Percentiles rank a stretch among this genome's conserved stretches.
Evolutionary conservation across 2,329 filamentous ascomycete genomes (phyloP).

Genomic region (Colletotrichum eleusines): DNA sequence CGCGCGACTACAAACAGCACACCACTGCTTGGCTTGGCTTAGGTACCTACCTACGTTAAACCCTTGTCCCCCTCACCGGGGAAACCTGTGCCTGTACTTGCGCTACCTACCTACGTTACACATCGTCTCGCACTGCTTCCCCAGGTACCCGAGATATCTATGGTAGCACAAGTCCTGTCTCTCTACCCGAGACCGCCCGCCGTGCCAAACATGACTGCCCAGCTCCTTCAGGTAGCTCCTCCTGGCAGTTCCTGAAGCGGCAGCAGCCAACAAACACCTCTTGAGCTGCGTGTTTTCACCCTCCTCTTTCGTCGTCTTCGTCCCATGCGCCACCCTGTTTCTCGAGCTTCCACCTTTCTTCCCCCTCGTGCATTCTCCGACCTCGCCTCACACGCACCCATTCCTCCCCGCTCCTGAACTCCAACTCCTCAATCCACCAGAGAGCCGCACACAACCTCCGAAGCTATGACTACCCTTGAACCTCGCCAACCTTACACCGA

Average conservation of each 20-base stretch:
- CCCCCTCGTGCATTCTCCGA: constrained; percentile 1
- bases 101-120: not conserved
- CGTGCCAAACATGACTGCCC: constrained; percentile 15
- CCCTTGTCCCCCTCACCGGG: constrained; percentile 18
- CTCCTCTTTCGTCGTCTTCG: constrained; percentile 7
- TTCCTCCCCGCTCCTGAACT: constrained; percentile 30
- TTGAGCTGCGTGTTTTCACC: constrained; percentile 12
- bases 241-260: not conserved
- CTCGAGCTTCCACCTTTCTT: constrained; percentile 4
- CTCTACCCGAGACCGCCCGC: constrained; percentile 5
- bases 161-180: not conserved
- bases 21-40: constrained; percentile 11
- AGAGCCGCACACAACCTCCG: constrained; percentile 10
- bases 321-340: constrained; percentile 31
- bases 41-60: constrained; percentile 4
- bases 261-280: not conserved
- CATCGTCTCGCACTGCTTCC: constrained; percentile 2
- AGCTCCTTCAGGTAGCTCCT: not conserved
- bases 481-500: constrained; percentile 82
- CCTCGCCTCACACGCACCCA: constrained; percentile 19
- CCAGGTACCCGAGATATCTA: constrained; percentile 5
- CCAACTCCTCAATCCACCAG: constrained; percentile 10
- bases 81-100: not conserved
- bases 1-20: constrained; percentile 10
- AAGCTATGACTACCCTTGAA: constrained; percentile 79